Evolutionary conservation across 1,139 yeast species (phyloP).

Genomic region (Lodderomyces pseudojiufengensis): DNA sequence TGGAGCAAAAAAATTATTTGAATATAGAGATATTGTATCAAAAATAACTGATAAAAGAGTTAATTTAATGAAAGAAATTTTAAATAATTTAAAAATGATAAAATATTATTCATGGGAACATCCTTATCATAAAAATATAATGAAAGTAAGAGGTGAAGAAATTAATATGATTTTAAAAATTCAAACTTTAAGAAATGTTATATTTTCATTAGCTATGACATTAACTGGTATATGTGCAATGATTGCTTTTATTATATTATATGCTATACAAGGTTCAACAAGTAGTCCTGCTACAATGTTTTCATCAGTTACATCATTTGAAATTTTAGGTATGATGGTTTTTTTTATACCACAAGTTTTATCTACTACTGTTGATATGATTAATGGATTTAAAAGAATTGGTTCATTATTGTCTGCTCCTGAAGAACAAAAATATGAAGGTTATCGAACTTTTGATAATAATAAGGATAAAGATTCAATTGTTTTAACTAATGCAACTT

Average conservation of each 20-base stretch:
- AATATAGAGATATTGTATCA: slow-evolving; percentile 41
- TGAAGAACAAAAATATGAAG: slow-evolving; percentile 12
- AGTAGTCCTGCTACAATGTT: slow-evolving; percentile 68
- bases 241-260: slow-evolving; percentile 65
- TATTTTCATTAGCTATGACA: slow-evolving; percentile 52
- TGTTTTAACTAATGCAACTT: slow-evolving; percentile 23
- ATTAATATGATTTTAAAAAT: slow-evolving; percentile 43
- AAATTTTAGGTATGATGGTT: slow-evolving; percentile 42
- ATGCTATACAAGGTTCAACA: slow-evolving; percentile 40
- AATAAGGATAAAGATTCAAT: slow-evolving; percentile 25
- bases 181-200: slow-evolving; percentile 53
- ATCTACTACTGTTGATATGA: slow-evolving; percentile 62
- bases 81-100: slow-evolving; percentile 63
- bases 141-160: slow-evolving; percentile 44
- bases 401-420: slow-evolving; percentile 45
- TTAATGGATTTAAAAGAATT: slow-evolving; percentile 55
- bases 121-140: slow-evolving; percentile 44
- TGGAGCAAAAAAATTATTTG: slow-evolving; percentile 36
- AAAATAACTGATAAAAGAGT: slow-evolving; percentile 58
- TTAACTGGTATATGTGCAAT: slow-evolving; percentile 64
- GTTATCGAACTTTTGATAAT: slow-evolving; percentile 35
- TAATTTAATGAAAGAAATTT: slow-evolving; percentile 57
- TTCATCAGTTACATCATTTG: slow-evolving; percentile 70
- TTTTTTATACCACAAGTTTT: slow-evolving; percentile 67
- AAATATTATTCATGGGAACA: slow-evolving; percentile 68